Conservation (phyloP, 164 flowering plant species). For the Stephania cephalantha region DNA sequence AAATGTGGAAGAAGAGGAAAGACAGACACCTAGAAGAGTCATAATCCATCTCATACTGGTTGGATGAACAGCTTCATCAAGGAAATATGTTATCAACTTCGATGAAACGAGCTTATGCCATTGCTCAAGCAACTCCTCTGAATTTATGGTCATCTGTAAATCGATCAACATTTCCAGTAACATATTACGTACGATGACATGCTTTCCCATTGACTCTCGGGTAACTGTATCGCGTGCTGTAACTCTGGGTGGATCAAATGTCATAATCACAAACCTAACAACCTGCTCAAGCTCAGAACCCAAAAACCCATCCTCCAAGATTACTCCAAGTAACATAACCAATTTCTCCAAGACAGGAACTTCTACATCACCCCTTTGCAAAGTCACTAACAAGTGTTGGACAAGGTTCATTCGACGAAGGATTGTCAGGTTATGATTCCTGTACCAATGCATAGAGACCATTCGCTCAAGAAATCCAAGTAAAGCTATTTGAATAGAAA, state of each 20-base stretch:
- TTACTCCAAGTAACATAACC: slow-evolving; percentile 89
- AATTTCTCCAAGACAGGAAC: slow-evolving; percentile 92
- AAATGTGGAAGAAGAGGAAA: slow-evolving; percentile 90
- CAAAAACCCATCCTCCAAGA: slow-evolving; percentile 93
- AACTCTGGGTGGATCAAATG: slow-evolving; percentile 91
- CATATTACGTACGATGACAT: slow-evolving; percentile 97
- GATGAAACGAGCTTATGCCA: slow-evolving; percentile 98
- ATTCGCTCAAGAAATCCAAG: slow-evolving; percentile 92
- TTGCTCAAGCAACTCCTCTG: slow-evolving; percentile 90
- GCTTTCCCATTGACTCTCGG: slow-evolving; percentile 97
- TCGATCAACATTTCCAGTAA: slow-evolving; percentile 96
- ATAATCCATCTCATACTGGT: slow-evolving; percentile 99
- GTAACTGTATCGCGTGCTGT: slow-evolving; percentile 42
- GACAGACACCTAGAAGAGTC: slow-evolving; percentile 97
- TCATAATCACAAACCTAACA: slow-evolving; percentile 93
- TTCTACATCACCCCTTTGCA: slow-evolving; percentile 99
- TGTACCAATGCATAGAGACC: slow-evolving; percentile 98
- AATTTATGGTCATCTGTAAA: slow-evolving; percentile 79
- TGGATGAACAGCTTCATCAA: slow-evolving; percentile 98
- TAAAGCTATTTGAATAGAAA: slow-evolving; percentile 82
- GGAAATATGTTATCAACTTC: slow-evolving; percentile 85
- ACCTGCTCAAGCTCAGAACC: slow-evolving; percentile 90
- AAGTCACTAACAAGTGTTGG: slow-evolving; percentile 86
- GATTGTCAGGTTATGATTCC: slow-evolving; percentile 91
- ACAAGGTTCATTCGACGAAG: slow-evolving; percentile 91